phyloP scores from a whole-genome alignment of 257 asterid species.

The Salvia splendens region DNA sequence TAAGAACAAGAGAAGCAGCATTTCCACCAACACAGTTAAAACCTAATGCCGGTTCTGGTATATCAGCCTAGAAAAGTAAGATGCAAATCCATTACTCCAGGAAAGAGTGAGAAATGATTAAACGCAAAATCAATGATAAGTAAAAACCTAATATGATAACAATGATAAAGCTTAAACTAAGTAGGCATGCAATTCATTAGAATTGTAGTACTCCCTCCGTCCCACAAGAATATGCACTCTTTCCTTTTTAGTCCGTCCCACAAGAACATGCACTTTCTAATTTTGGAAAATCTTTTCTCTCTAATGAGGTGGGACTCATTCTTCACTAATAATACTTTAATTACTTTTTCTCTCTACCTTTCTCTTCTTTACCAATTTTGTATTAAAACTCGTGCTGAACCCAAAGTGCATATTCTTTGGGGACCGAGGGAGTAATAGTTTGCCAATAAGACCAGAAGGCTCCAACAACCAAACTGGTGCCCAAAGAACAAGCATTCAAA shows the following conservation, averaged over 20 bases:
- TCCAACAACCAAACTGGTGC: not conserved
- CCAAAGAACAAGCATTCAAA: not conserved
- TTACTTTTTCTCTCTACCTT: too few species aligned
- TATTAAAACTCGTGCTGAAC: too few species aligned
- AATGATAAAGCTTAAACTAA: slow-evolving; percentile 11
- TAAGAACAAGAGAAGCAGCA: slow-evolving; percentile 85
- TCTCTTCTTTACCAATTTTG: too few species aligned
- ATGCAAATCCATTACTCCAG: slow-evolving; percentile 17
- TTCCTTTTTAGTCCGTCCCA: too few species aligned
- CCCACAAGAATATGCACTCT: too few species aligned
- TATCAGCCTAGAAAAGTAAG: slow-evolving; percentile 50
- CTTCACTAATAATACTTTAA: too few species aligned
- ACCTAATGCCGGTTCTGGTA: slow-evolving; percentile 84
- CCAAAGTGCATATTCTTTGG: too few species aligned
- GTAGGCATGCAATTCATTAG: slow-evolving; percentile 9
- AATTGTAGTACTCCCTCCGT: too few species aligned
- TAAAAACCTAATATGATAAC: not conserved
- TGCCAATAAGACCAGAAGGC: slow-evolving; percentile 8
- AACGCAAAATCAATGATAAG: slow-evolving; percentile 17
- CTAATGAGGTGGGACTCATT: too few species aligned
- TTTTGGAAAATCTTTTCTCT: too few species aligned
- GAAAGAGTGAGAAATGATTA: slow-evolving; percentile 16
- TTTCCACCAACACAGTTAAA: slow-evolving; percentile 96
- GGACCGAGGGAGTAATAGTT: too few species aligned
- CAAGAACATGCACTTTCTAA: too few species aligned